A percentile compares a stretch with the other conserved stretches of the same genome.
phyloP scores from a whole-genome alignment of 352 stramenopile genomes.

The Globisporangium carolinianum region DNA sequence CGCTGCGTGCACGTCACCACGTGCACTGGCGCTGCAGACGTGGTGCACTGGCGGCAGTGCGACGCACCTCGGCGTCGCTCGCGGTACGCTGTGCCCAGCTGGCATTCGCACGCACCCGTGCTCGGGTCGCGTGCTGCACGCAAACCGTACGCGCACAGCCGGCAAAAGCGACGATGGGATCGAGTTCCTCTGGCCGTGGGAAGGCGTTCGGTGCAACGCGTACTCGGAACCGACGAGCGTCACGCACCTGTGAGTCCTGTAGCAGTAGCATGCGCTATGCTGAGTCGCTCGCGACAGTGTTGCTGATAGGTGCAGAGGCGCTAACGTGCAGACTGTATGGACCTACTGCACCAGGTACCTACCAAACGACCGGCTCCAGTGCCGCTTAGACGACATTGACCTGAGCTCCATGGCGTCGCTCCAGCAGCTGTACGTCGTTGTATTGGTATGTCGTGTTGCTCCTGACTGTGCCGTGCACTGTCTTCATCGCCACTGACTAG shows the following conservation, averaged over 20 bases:
- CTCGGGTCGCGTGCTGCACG: constrained; percentile 40
- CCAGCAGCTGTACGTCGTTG: constrained; percentile 47
- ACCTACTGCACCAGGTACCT: constrained; percentile 32
- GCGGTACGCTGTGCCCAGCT: constrained; percentile 25
- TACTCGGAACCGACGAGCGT: constrained; percentile 64
- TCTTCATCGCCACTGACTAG: too few species aligned
- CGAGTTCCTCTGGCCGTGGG: constrained; percentile 60
- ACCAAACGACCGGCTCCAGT: constrained; percentile 35
- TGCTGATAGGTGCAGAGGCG: too few species aligned
- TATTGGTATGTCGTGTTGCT: not conserved
- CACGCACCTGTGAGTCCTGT: constrained; percentile 48
- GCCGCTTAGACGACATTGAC: constrained; percentile 41
- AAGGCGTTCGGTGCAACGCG: constrained; percentile 57
- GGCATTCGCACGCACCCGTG: constrained; percentile 57
- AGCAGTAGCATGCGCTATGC: too few species aligned
- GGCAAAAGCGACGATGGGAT: not conserved
- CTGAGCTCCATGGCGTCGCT: constrained; percentile 66
- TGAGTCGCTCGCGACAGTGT: too few species aligned
- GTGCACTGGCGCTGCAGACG: constrained; percentile 41
- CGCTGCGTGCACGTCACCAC: constrained; percentile 30
- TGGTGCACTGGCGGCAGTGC: constrained; percentile 55
- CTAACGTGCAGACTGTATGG: too few species aligned
- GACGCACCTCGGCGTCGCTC: constrained; percentile 5
- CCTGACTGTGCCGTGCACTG: not conserved
- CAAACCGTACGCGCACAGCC: constrained; percentile 11